Percentiles rank a stretch among this genome's conserved stretches.
Conservation (phyloP, 1,284 basidiomycete species). For the Pseudozyma sp. region DNA sequence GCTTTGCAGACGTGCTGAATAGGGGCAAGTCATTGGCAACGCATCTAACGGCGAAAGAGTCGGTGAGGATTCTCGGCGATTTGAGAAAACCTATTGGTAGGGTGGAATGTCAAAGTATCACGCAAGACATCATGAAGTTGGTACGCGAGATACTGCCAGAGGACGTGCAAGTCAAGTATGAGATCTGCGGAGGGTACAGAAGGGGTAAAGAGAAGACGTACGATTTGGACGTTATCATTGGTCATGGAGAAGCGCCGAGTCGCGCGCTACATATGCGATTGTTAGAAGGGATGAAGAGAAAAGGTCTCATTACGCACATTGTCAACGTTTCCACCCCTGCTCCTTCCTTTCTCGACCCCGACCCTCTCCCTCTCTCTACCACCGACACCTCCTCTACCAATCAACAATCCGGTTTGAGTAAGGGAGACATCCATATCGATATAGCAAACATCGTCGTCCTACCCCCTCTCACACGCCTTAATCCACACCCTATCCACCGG, state of each 20-base stretch:
- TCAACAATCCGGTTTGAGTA: not conserved
- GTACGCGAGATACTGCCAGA: constrained; percentile 17
- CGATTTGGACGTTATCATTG: constrained; percentile 60
- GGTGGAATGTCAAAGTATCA: constrained; percentile 47
- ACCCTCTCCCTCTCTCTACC: not conserved
- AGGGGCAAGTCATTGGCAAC: constrained; percentile 45
- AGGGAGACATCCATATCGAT: constrained; percentile 29
- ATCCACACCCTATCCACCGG: constrained; percentile 19
- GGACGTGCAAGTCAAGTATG: constrained; percentile 21
- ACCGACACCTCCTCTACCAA: not conserved
- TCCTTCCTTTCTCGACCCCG: constrained; percentile 8
- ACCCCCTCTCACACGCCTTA: constrained; percentile 6
- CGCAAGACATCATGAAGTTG: constrained; percentile 33
- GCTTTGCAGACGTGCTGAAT: constrained; percentile 56
- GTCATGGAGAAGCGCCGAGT: constrained; percentile 17
- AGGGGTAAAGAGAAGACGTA: constrained; percentile 50
- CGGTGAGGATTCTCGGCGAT: constrained; percentile 52
- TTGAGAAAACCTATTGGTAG: constrained; percentile 44
- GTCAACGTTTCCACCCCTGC: constrained; percentile 50
- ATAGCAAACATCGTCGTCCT: constrained; percentile 60
- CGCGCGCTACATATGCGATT: constrained; percentile 37
- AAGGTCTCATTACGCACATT: constrained; percentile 47
- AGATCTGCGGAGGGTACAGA: constrained; percentile 58
- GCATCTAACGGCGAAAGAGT: constrained; percentile 42
- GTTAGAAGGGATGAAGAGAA: constrained; percentile 37